Evolutionary conservation across 768 basidiomycete species (phyloP).

Genomic region (Hysterangium stoloniferum): DNA sequence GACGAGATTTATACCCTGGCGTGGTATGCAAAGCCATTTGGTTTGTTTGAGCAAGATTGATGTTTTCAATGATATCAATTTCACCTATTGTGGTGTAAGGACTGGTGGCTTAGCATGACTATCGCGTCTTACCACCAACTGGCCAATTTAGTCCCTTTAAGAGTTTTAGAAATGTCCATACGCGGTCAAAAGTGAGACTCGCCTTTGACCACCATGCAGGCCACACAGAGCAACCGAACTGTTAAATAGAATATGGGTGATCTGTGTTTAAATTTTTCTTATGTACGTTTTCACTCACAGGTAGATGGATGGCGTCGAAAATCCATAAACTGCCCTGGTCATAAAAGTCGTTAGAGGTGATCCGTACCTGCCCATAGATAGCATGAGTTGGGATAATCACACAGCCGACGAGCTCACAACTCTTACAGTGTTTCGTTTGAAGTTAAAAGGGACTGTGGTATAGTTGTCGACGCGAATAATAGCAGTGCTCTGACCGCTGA

Average conservation of each 20-base stretch:
- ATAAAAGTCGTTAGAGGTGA: constrained; percentile 35
- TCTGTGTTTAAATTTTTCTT: no score
- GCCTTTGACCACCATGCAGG: constrained; percentile 33
- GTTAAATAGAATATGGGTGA: background rate
- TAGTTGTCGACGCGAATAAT: constrained; percentile 71
- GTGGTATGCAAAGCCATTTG: constrained; percentile 52
- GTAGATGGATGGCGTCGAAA: constrained; percentile 40
- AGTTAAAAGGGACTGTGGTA: constrained; percentile 40
- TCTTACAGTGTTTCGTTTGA: constrained; percentile 54
- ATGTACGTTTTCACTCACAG: constrained; percentile 44
- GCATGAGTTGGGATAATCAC: constrained; percentile 2
- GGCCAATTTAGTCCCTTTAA: constrained; percentile 36
- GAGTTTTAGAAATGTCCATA: no score
- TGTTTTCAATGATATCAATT: constrained; percentile 54
- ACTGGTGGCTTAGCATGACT: background rate
- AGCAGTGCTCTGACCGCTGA: constrained; percentile 53
- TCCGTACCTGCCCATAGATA: constrained; percentile 29
- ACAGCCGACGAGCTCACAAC: background rate
- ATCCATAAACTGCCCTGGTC: constrained; percentile 37
- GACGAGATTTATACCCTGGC: constrained; percentile 19
- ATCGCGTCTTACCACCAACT: constrained; percentile 23
- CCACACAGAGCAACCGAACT: constrained; percentile 25
- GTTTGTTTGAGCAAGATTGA: constrained; percentile 45
- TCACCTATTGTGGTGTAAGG: constrained; percentile 20
- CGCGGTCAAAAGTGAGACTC: background rate